Percentiles rank a stretch among this genome's conserved stretches.
phyloP scores from a whole-genome alignment of 208 protist genomes.

The Trypanosoma cruzi region DNA sequence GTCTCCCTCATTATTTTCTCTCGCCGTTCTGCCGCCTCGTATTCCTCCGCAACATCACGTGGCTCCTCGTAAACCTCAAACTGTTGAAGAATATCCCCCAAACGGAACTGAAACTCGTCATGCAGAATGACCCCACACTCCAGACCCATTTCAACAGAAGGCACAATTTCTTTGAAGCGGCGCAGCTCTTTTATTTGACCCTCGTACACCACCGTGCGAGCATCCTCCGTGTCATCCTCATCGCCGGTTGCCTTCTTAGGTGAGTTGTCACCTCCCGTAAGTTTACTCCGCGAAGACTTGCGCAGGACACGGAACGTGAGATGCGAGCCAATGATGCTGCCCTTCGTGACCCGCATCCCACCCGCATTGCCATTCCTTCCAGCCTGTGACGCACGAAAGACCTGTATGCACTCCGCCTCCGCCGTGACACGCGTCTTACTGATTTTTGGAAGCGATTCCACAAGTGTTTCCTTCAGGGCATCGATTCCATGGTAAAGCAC shows the following conservation, averaged over 20 bases:
- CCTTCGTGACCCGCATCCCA: constrained; percentile 80
- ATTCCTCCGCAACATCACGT: constrained; percentile 83
- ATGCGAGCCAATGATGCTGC: constrained; percentile 69
- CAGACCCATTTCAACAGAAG: constrained; percentile 79
- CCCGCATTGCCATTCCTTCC: constrained; percentile 82
- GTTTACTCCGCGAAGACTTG: constrained; percentile 34
- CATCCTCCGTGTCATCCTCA: constrained; percentile 29
- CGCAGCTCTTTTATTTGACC: constrained; percentile 88
- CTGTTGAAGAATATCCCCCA: constrained; percentile 79
- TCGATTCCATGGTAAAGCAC: constrained; percentile 91
- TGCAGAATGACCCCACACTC: constrained; percentile 91
- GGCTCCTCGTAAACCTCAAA: constrained; percentile 77
- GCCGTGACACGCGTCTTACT: constrained; percentile 64
- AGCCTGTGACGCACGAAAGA: constrained; percentile 86
- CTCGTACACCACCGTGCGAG: constrained; percentile 71
- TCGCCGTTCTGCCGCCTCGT: constrained; percentile 60
- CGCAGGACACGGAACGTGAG: constrained; percentile 72
- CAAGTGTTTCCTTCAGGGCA: constrained; percentile 74
- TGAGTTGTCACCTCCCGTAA: not conserved
- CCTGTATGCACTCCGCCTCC: constrained; percentile 76
- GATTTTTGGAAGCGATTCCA: constrained; percentile 75
- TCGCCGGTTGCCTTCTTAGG: not conserved
- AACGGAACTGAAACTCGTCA: constrained; percentile 85
- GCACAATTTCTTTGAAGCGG: constrained; percentile 89
- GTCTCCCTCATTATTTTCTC: constrained; percentile 69